Evolutionary conservation across 371 early-diverging fungal species (phyloP).

Genomic region (Nematocida sp.): DNA sequence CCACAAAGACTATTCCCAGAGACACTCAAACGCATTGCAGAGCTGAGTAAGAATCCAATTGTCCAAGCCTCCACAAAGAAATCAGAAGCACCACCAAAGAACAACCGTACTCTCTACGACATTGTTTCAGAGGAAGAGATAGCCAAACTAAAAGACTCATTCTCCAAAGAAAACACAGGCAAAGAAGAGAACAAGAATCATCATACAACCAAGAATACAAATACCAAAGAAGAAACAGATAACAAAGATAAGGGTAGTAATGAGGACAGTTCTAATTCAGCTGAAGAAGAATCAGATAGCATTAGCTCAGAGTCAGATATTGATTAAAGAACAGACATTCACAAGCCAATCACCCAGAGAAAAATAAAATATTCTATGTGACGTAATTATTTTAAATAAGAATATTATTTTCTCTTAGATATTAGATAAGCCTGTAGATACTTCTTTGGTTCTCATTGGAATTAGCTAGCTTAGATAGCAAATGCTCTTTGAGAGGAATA

Average conservation of each 20-base stretch:
- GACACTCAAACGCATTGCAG: neutral
- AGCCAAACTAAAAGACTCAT: neutral
- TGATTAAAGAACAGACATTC: too few species aligned
- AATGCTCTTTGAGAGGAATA: neutral
- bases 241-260: neutral
- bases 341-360: too few species aligned
- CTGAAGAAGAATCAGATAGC: too few species aligned
- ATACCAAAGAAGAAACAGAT: neutral
- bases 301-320: too few species aligned
- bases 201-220: neutral
- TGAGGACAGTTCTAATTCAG: neutral
- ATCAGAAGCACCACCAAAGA: neutral
- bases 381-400: too few species aligned
- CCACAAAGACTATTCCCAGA: neutral
- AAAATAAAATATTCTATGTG: too few species aligned
- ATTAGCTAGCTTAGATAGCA: too few species aligned
- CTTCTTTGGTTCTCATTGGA: too few species aligned
- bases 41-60: neutral
- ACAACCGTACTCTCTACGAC: conserved; percentile 39
- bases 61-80: conserved; percentile 9
- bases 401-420: too few species aligned
- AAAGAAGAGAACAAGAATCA: neutral
- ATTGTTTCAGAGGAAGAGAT: neutral
- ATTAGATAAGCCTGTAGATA: too few species aligned
- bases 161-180: neutral